A percentile compares a stretch with the other conserved stretches of the same genome.
phyloP scores from a whole-genome alignment of 352 stramenopile genomes.

The Globisporangium echinulatum region DNA sequence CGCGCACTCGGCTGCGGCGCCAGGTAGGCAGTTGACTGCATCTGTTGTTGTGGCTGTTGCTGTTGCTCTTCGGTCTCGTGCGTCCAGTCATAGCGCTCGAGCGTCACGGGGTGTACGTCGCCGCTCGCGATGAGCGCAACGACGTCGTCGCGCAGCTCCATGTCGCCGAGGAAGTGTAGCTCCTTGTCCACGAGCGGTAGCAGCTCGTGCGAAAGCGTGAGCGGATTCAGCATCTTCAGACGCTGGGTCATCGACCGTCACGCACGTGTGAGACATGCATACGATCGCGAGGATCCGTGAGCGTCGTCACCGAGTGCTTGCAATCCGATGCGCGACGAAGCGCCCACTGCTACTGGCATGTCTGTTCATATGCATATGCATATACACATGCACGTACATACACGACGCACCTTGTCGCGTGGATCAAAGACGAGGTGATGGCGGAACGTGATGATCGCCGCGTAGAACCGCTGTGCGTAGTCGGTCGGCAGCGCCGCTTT shows the following conservation, averaged over 20 bases:
- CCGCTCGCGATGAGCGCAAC: conserved; percentile 49
- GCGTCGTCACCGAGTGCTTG: too few species aligned
- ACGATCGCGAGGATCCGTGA: too few species aligned
- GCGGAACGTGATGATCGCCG: conserved; percentile 78
- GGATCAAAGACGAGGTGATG: conserved; percentile 87
- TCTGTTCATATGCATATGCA: too few species aligned
- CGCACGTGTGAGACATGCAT: too few species aligned
- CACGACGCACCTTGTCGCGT: conserved; percentile 33
- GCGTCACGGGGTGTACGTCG: conserved; percentile 55
- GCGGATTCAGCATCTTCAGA: conserved; percentile 71
- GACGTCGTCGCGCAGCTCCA: conserved; percentile 51
- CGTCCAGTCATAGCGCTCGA: conserved; percentile 73
- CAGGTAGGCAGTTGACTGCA: conserved; percentile 3
- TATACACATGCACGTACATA: too few species aligned
- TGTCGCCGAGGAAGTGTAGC: conserved; percentile 61
- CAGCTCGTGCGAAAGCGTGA: conserved; percentile 50
- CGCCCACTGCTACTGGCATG: too few species aligned
- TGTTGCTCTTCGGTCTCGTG: conserved; percentile 22
- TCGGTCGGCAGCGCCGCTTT: conserved; percentile 24
- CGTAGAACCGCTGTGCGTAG: conserved; percentile 45
- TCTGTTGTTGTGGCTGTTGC: not conserved
- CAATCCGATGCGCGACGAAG: too few species aligned
- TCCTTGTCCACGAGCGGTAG: conserved; percentile 43
- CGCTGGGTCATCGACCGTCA: conserved; percentile 23
- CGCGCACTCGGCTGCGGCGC: conserved; percentile 13